Percentiles rank a stretch among this genome's conserved stretches.
Conservation (phyloP, 108 stramenopile genomes). For the Stephanodiscus minutulus region DNA sequence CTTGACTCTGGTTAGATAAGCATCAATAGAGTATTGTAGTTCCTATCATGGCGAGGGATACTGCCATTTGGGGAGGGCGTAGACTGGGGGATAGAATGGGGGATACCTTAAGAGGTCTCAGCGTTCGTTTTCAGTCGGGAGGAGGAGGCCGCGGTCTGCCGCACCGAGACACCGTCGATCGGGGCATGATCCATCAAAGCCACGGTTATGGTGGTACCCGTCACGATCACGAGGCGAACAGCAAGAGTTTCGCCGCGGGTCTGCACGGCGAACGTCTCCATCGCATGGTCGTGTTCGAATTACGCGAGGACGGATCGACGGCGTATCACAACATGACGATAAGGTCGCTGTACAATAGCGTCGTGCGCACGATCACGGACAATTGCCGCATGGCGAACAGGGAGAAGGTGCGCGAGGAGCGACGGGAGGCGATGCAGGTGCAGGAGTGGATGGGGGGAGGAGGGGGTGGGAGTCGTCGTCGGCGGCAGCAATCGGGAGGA, state of each 20-base stretch:
- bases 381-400: conserved; percentile 21
- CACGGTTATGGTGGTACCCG: too few species aligned
- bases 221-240: not conserved
- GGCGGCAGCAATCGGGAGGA: too few species aligned
- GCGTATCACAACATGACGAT: conserved; percentile 59
- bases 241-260: not conserved
- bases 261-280: conserved; percentile 53
- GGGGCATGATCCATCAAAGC: too few species aligned
- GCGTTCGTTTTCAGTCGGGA: too few species aligned
- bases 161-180: too few species aligned
- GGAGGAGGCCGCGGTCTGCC: too few species aligned
- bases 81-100: too few species aligned
- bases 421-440: not conserved
- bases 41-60: too few species aligned
- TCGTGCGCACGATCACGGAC: conserved; percentile 56
- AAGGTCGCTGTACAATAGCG: conserved; percentile 68
- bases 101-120: too few species aligned
- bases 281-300: conserved; percentile 73
- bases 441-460: not conserved
- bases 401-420: not conserved
- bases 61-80: too few species aligned
- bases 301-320: conserved; percentile 58
- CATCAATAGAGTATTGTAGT: too few species aligned
- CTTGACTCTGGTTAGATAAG: too few species aligned
- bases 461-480: not conserved